Evolutionary conservation across 2,329 filamentous ascomycete species (phyloP).

Genomic region (Fusarium torreyae): DNA sequence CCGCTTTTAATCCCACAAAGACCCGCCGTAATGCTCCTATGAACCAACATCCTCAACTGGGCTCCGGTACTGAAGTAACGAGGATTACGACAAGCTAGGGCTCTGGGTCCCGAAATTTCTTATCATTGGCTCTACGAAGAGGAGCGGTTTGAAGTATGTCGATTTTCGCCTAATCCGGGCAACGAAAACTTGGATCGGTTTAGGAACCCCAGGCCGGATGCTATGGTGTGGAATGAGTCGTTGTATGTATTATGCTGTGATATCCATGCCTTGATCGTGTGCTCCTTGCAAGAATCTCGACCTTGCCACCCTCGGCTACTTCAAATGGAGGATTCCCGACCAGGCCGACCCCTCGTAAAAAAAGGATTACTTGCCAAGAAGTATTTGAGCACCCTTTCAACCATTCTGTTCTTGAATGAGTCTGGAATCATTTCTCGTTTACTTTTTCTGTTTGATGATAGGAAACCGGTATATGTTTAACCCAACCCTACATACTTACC

Average conservation of each 20-base stretch:
- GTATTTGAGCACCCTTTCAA: not conserved
- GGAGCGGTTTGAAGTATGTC: not conserved
- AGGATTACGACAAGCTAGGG: not conserved
- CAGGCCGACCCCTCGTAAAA: not conserved
- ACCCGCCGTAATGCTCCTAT: not conserved
- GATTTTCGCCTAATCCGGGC: not conserved
- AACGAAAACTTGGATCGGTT: not conserved
- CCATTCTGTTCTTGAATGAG: not conserved
- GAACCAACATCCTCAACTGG: not conserved
- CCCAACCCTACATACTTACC: not conserved
- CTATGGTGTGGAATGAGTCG: not conserved
- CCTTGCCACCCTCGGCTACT: not conserved
- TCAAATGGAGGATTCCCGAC: not conserved
- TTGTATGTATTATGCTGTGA: not conserved
- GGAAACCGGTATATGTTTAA: not conserved
- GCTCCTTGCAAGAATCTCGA: not conserved
- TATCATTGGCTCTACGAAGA: not conserved
- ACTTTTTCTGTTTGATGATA: too few species aligned
- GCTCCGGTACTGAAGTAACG: not conserved
- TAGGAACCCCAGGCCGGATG: too few species aligned
- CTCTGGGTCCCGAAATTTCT: too few species aligned
- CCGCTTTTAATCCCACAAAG: not conserved
- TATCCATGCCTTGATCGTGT: not conserved
- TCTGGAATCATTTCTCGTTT: too few species aligned
- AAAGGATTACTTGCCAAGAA: not conserved